Base-by-base conservation (phyloP, 2,329 filamentous ascomycete species). In the Cordyceps tenuipes region DNA sequence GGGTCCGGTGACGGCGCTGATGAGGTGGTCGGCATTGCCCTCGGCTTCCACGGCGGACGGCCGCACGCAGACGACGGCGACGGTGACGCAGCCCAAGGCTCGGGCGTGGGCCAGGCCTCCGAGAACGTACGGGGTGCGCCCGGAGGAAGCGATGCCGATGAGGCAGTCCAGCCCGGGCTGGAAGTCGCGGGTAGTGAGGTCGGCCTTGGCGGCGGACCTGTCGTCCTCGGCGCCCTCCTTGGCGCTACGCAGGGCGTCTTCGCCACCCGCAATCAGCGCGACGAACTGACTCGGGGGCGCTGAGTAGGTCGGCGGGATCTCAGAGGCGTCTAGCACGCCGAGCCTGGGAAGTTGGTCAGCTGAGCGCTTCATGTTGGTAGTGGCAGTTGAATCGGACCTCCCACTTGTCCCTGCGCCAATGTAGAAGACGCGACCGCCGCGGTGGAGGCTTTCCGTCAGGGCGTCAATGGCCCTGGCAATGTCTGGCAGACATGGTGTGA, bases 331-430 rank as follows among this genome's bases (percentile, higher is more conserved):
- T 26, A 76, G 58, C 34, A 76, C 69, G 4, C 73, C 73, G 6
- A 76, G 66, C 60, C 74, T 75, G 23, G 44, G 3, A n/a, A 36
- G 3, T 17, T 53, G 19, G 49, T 59, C 21, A 59, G 57, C 41
- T 13, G 43, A n/a, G 55, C 19, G 21, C 29, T 55, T 41, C 41
- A 46, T 13, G 46, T 36, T 17, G 36, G 23, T 36, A 13, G 12
- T 10, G 29, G 29, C 7, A 6, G 29, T 29, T 29, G 29, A 5
- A 29, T 47, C 66, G 63, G 61, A 75, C 72, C 75, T 72, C 57
- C 76, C 73, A 61, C 75, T 78, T 2, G 75, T 77, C 15, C 76
- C 74, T 3, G 75, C 76, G 10, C 75, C 75, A n/a, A 74, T 58
- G 56, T 63, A 63, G 13, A 63, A 63, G 7, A 66, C 58, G 12